Evolutionary conservation across 139 green algal genomes (phyloP), one percentile per base, ranked within the genome.

Genomic region (Haematococcus lacustris): DNA sequence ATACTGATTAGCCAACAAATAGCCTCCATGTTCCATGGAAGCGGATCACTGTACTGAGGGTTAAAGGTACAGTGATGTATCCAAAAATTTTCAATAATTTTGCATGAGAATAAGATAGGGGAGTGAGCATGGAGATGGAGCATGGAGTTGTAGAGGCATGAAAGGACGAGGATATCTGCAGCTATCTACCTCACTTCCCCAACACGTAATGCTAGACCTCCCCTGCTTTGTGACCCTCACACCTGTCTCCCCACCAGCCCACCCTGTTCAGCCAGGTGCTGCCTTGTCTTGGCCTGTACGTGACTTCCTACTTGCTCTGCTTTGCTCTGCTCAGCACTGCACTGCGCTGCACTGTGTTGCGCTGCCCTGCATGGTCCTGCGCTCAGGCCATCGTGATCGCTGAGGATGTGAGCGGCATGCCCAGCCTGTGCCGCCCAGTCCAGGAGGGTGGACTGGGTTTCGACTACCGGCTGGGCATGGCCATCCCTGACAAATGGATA

Each of bases 371-470:
- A 25, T n/a, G n/a, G 51, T 3, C 61, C 28, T 65, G 57, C 17
- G 1, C 43, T 17, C 73, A 89, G 72, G 89, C 87, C 6, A 83
- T 96, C 35, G 93, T 87, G 0, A 87, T 98, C 23, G 94, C 94
- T 0, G 94, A 98, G 82, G 94, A 98, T 66, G 94, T 98, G 9
- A 92, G 80, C 21, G 93, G 94, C 65, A 98, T 98, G 94, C 94
- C 94, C 6, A 85, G 77, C 9, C 84, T 98, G 67, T 92, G 94
- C 81, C 79, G 89, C 28, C 87, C 89, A 0, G 94, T 98, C 40
- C 4, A 38, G 0, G 89, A 97, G 75, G 90, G 93, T 51, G 94
- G 94, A 4, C 70, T 96, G 23, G 94, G 94, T 30, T 98, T 98
- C 75, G 92, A 98, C 83, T 75, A 90, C 78, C 75, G 90, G 0